Evolutionary conservation across 768 basidiomycete genomes (phyloP).

Genomic region (Tylopilus plumbeoviolaceoides): DNA sequence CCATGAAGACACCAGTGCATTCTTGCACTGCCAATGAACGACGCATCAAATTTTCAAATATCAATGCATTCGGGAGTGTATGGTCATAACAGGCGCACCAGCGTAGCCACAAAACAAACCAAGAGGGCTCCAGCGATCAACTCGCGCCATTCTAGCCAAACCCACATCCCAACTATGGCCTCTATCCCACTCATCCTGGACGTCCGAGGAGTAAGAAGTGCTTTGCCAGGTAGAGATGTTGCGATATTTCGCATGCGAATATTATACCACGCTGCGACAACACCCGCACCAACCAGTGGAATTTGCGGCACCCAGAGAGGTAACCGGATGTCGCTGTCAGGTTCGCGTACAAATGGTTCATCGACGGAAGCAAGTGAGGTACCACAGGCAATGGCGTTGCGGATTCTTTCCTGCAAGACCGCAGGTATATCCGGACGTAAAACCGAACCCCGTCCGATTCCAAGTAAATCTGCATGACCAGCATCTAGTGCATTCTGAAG

Average conservation of each 20-base stretch:
- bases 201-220: slow-evolving; percentile 9
- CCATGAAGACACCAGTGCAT: too few relatives aligned
- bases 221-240: slow-evolving; percentile 5
- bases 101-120: slow-evolving; percentile 1
- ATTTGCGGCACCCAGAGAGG: slow-evolving; percentile 41
- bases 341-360: slow-evolving; percentile 38
- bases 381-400: not conserved
- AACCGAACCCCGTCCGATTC: slow-evolving; percentile 67
- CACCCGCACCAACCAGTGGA: slow-evolving; percentile 61
- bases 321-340: slow-evolving; percentile 22
- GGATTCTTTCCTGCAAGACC: slow-evolving; percentile 26
- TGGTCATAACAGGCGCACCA: not conserved
- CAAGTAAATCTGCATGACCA: slow-evolving; percentile 67
- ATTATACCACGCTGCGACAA: slow-evolving; percentile 63
- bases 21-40: not conserved
- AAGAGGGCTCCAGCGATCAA: not conserved
- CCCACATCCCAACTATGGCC: slow-evolving; percentile 45
- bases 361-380: slow-evolving; percentile 19
- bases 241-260: slow-evolving; percentile 55
- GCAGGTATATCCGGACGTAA: slow-evolving; percentile 58
- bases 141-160: slow-evolving; percentile 33
- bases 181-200: slow-evolving; percentile 34
- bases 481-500: slow-evolving; percentile 50
- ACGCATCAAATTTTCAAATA: not conserved
- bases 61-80: not conserved